phyloP scores from a whole-genome alignment of 2,329 filamentous ascomycete genomes.

The Ophiostoma tasmaniense region DNA sequence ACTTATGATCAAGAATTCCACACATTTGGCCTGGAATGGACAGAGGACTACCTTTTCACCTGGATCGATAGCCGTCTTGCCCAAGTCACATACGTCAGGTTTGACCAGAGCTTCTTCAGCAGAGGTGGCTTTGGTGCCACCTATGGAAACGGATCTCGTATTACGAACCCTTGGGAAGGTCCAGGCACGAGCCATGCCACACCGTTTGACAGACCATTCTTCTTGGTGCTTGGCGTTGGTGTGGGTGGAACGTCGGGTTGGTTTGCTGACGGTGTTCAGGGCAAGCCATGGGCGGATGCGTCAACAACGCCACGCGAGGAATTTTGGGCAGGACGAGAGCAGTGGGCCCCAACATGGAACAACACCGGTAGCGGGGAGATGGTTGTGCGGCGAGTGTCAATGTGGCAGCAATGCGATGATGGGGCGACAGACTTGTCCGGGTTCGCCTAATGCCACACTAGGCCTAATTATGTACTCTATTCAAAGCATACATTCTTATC shows the following conservation, averaged over 20 bases:
- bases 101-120: constrained; percentile 9
- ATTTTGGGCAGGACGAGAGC: constrained; percentile 16
- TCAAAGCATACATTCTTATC: no score
- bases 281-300: constrained; percentile 18
- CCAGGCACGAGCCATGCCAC: constrained; percentile 23
- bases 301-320: constrained; percentile 12
- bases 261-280: constrained; percentile 27
- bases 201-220: constrained; percentile 45
- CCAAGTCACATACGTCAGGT: constrained; percentile 17
- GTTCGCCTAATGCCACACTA: not conserved
- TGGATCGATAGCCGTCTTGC: constrained; percentile 18
- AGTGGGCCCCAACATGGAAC: constrained; percentile 11
- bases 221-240: constrained; percentile 43
- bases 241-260: constrained; percentile 42
- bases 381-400: constrained; percentile 16
- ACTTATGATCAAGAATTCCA: constrained; percentile 14
- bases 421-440: constrained; percentile 15
- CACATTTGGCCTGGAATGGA: constrained; percentile 19
- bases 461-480: no score
- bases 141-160: constrained; percentile 12
- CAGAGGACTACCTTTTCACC: constrained; percentile 16
- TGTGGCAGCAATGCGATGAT: constrained; percentile 19
- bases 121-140: constrained; percentile 14
- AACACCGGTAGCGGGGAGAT: constrained; percentile 18
- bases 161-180: constrained; percentile 13